These are phyloP conservation scores for Wickerhamiella hasegawae DNA, from an alignment of 805 yeast species.

Conservation along the genomic window DNA sequence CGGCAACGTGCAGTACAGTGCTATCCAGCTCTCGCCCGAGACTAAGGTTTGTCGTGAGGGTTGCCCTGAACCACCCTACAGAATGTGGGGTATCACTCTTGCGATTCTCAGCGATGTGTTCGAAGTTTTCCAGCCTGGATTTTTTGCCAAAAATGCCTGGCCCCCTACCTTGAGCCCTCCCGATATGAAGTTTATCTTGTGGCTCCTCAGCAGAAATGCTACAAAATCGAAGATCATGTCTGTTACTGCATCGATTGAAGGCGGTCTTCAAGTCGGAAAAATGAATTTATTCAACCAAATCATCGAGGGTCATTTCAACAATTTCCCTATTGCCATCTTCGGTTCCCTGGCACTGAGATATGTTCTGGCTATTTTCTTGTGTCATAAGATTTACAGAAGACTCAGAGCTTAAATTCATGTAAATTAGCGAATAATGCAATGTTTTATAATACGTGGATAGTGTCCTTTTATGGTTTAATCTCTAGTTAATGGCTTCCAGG, in stretches of 20 bases:
- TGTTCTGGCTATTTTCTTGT: too few relatives aligned
- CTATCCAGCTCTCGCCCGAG: slow-evolving; percentile 14
- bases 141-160: slow-evolving; percentile 2
- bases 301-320: slow-evolving; percentile 15
- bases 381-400: too few relatives aligned
- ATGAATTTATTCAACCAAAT: slow-evolving; percentile 14
- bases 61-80: slow-evolving; percentile 17
- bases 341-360: too few relatives aligned
- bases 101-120: slow-evolving; percentile 21
- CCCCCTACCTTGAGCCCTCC: slow-evolving; percentile 15
- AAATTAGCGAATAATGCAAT: too few relatives aligned
- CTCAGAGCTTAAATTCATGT: too few relatives aligned
- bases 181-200: slow-evolving; percentile 16
- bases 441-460: too few relatives aligned
- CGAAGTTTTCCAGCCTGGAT: slow-evolving; percentile 13
- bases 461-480: too few relatives aligned
- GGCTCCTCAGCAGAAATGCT: slow-evolving; percentile 4
- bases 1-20: slow-evolving; percentile 19
- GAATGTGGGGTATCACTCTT: slow-evolving; percentile 26
- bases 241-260: slow-evolving; percentile 1
- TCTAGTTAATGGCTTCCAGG: slow-evolving; percentile 13
- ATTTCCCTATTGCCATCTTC: slow-evolving; percentile 10
- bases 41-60: too few relatives aligned
- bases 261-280: slow-evolving; percentile 8
- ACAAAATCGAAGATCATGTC: slow-evolving; percentile 3